Conservation (phyloP, 495 filamentous ascomycete species). For the Corynascus novoguineensis region DNA sequence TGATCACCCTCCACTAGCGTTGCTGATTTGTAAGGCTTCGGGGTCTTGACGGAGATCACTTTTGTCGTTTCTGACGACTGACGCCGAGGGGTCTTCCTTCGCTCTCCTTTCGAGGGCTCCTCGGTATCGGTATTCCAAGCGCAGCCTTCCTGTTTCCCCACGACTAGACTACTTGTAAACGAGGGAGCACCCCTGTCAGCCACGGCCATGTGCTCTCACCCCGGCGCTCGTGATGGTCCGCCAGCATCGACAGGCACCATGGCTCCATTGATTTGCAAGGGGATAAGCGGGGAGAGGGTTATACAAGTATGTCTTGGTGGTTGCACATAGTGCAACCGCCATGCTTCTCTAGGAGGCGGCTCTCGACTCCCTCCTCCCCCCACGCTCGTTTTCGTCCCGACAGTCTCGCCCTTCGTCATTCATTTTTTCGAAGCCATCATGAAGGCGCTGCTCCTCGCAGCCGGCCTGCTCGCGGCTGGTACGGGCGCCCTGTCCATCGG, state of each 20-base stretch:
- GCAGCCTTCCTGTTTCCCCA: too few species aligned
- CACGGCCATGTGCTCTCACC: too few species aligned
- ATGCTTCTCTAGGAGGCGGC: conserved; percentile 4
- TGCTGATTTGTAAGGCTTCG: too few species aligned
- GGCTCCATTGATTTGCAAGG: not conserved
- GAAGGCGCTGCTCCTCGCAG: conserved; percentile 17
- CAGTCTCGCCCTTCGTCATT: not conserved
- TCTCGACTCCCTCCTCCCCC: not conserved
- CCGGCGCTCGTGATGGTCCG: not conserved
- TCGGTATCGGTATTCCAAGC: too few species aligned
- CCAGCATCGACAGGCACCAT: not conserved
- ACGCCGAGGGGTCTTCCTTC: too few species aligned
- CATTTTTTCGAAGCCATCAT: conserved; percentile 11
- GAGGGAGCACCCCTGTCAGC: too few species aligned
- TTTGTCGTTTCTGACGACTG: too few species aligned
- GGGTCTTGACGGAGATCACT: too few species aligned
- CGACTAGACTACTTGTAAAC: too few species aligned
- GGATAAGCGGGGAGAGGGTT: not conserved
- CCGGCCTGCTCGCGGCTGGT: conserved; percentile 19
- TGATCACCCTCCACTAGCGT: too few species aligned
- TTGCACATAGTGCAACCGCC: not conserved
- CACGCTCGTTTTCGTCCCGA: conserved; percentile 1
- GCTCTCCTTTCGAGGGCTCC: too few species aligned
- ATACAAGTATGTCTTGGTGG: not conserved
- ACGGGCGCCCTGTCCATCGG: conserved; percentile 6